phyloP scores from a whole-genome alignment of 345 rosid genomes.

The Linum trigynum region DNA sequence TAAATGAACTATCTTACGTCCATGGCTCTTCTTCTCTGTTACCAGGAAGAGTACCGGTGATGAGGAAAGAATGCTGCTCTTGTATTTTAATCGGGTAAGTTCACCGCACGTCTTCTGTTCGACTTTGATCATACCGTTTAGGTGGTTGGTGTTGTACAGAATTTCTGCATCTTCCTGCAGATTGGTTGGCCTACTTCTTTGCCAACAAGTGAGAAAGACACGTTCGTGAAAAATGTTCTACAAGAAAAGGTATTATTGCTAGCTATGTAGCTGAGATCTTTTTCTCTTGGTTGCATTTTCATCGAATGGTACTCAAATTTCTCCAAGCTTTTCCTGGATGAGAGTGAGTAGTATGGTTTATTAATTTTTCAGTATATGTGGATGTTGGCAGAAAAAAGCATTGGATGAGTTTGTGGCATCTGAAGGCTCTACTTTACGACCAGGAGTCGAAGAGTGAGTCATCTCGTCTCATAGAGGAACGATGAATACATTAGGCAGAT shows the following conservation, averaged over 20 bases:
- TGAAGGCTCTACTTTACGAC: constrained; percentile 58
- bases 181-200: constrained; percentile 95
- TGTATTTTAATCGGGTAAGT: constrained; percentile 68
- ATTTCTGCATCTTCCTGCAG: constrained; percentile 27
- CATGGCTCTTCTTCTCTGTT: constrained; percentile 7
- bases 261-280: background rate
- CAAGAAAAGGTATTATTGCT: constrained; percentile 53
- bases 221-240: constrained; percentile 56
- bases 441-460: constrained; percentile 81
- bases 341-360: constrained; percentile 1
- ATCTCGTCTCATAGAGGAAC: constrained; percentile 6
- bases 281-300: background rate
- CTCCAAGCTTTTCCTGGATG: background rate
- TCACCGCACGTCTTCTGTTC: background rate
- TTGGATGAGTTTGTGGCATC: constrained; percentile 57
- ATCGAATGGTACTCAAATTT: background rate
- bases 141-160: constrained; percentile 1
- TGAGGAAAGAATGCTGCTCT: constrained; percentile 82
- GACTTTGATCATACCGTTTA: background rate
- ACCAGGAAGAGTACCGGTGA: constrained; percentile 71
- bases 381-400: constrained; percentile 64
- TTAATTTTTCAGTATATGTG: constrained; percentile 15
- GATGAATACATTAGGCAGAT: too few relatives aligned
- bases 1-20: too few relatives aligned
- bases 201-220: constrained; percentile 73